phyloP scores from a whole-genome alignment of 257 asterid species.

The Cordia subcordata region DNA sequence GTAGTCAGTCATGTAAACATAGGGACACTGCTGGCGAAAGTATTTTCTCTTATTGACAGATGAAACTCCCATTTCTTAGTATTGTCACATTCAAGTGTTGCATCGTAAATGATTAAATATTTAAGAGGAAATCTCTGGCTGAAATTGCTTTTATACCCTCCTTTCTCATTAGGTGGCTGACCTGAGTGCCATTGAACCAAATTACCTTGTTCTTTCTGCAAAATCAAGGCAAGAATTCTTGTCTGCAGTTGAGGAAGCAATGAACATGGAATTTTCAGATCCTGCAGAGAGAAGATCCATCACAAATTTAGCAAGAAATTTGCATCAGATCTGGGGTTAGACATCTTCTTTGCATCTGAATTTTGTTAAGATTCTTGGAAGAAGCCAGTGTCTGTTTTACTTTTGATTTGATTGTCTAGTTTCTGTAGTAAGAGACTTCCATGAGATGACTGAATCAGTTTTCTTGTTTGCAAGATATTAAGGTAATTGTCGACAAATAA shows the following conservation, averaged over 20 bases:
- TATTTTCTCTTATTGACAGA: too few species aligned
- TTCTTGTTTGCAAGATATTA: too few species aligned
- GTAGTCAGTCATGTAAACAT: too few species aligned
- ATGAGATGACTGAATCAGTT: too few species aligned
- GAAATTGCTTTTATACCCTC: not conserved
- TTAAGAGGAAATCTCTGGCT: conserved; percentile 5
- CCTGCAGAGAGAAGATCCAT: conserved; percentile 63
- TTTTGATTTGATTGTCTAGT: not conserved
- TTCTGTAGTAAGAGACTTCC: not conserved
- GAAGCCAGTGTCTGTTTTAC: not conserved
- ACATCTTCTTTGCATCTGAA: conserved; percentile 4
- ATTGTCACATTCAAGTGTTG: not conserved
- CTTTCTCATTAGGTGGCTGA: conserved; percentile 58
- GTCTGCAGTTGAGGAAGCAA: conserved; percentile 61
- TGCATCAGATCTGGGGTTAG: conserved; percentile 83
- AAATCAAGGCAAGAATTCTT: conserved; percentile 62
- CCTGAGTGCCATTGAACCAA: conserved; percentile 50
- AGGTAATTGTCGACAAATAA: too few species aligned
- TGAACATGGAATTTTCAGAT: conserved; percentile 38
- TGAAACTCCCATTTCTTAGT: not conserved
- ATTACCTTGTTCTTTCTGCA: conserved; percentile 42
- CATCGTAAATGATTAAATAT: not conserved
- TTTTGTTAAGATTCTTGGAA: not conserved
- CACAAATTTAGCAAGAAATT: conserved; percentile 46
- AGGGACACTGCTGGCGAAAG: too few species aligned